These are phyloP conservation scores for Globisporangium takayamanum DNA, from an alignment of 352 stramenopile genomes.

Conservation along the genomic window DNA sequence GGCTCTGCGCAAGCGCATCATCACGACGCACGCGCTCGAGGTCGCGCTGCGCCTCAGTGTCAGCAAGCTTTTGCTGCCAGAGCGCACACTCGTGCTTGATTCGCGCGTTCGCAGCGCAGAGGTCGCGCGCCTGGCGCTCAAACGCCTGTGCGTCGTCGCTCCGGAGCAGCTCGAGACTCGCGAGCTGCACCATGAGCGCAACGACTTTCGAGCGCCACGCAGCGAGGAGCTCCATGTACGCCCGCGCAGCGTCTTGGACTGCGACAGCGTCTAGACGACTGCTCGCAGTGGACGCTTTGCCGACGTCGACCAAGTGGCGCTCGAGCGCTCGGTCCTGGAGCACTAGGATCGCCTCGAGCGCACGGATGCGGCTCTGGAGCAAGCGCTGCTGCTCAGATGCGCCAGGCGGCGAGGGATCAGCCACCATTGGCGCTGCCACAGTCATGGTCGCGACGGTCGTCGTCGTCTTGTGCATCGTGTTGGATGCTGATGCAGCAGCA, in stretches of 20 bases:
- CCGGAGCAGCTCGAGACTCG: constrained; percentile 25
- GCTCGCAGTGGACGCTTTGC: constrained; percentile 3
- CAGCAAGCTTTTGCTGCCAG: constrained; percentile 43
- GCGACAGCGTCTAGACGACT: neutral
- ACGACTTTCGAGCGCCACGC: constrained; percentile 60
- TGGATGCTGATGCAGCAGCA: neutral
- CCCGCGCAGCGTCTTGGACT: constrained; percentile 12
- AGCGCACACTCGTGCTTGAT: constrained; percentile 30
- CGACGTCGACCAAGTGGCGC: constrained; percentile 24
- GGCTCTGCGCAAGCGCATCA: constrained; percentile 21
- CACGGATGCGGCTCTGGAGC: constrained; percentile 37
- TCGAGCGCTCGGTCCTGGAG: constrained; percentile 54
- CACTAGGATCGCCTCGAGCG: constrained; percentile 48
- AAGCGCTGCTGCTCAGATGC: constrained; percentile 13
- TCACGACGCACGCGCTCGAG: constrained; percentile 30
- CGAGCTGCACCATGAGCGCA: constrained; percentile 47
- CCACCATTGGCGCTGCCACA: neutral
- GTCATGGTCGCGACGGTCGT: neutral
- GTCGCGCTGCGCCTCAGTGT: constrained; percentile 59
- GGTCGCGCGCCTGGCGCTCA: constrained; percentile 7
- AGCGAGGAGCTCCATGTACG: constrained; percentile 31
- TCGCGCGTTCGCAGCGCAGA: constrained; percentile 10
- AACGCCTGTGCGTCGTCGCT: constrained; percentile 10
- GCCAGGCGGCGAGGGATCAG: neutral
- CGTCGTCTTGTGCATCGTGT: neutral